These are phyloP conservation scores for Amborella trichopoda DNA, from an alignment of 164 flowering plant species.

Conservation along the genomic window DNA sequence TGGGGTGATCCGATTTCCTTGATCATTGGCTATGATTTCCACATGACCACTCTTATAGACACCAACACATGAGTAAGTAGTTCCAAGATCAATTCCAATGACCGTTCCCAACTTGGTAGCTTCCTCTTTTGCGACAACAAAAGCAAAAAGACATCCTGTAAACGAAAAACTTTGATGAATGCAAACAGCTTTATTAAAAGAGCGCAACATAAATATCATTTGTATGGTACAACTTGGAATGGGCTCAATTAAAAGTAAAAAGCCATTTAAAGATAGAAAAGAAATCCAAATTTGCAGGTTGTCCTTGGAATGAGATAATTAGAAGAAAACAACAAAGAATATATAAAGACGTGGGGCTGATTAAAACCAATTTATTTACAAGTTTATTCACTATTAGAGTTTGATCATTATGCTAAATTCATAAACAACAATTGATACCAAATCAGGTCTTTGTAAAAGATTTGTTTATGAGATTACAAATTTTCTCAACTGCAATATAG, in stretches of 20 bases:
- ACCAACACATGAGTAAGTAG: conserved; percentile 46
- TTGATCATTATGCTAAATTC: neutral
- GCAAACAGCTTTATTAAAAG: neutral
- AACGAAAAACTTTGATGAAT: neutral
- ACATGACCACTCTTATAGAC: conserved; percentile 35
- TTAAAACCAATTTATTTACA: too few species aligned
- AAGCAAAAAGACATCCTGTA: conserved; percentile 16
- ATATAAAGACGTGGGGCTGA: neutral
- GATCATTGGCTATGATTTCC: conserved; percentile 41
- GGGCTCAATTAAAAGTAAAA: neutral
- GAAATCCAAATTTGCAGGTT: neutral
- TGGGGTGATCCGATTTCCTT: conserved; percentile 43
- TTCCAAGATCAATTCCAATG: conserved; percentile 41
- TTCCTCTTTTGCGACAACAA: conserved; percentile 27
- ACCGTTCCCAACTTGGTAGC: conserved; percentile 27
- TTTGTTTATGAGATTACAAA: neutral
- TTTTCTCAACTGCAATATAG: neutral
- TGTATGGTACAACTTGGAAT: neutral
- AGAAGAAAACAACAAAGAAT: neutral
- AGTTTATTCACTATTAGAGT: neutral
- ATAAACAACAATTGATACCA: neutral
- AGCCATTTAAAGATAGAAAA: neutral
- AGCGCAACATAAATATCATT: neutral
- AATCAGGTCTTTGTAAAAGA: neutral
- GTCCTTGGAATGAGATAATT: neutral